Conservation (phyloP, 192 early-diverging fungal species). For the Piromyces sp. region DNA sequence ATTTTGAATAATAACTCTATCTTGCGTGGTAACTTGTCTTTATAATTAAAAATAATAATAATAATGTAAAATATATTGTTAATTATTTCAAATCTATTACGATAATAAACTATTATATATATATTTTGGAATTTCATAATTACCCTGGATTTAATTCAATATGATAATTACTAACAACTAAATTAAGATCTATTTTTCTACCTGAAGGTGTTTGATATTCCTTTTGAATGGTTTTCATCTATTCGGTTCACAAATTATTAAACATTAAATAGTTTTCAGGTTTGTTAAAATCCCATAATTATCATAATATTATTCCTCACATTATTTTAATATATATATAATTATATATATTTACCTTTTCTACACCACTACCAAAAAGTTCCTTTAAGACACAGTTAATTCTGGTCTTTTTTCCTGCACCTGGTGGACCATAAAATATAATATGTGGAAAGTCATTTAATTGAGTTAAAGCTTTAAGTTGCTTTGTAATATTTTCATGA, state of each 20-base stretch:
- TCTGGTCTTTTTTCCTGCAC: slow-evolving; percentile 92
- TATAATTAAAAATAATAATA: too few species aligned
- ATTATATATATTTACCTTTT: slow-evolving; percentile 41
- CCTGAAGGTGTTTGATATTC: slow-evolving; percentile 67
- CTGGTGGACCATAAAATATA: slow-evolving; percentile 86
- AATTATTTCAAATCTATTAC: too few species aligned
- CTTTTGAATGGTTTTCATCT: slow-evolving; percentile 81
- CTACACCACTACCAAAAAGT: slow-evolving; percentile 75
- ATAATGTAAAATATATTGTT: too few species aligned
- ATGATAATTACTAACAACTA: slow-evolving; percentile 89
- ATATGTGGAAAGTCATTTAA: slow-evolving; percentile 85
- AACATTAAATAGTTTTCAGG: too few species aligned
- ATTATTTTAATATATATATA: slow-evolving; percentile 1
- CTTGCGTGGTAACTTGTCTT: slow-evolving; percentile 88
- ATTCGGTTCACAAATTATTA: too few species aligned
- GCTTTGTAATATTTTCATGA: slow-evolving; percentile 52
- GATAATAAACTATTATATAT: too few species aligned
- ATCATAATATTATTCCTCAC: too few species aligned
- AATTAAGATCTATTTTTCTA: slow-evolving; percentile 67
- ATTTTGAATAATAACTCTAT: slow-evolving; percentile 82
- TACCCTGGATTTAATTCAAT: slow-evolving; percentile 36
- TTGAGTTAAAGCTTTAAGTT: slow-evolving; percentile 49
- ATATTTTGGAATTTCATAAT: background rate
- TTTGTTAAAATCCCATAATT: too few species aligned
- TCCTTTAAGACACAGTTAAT: slow-evolving; percentile 70